These are phyloP conservation scores for Umbilicaria muhlenbergii DNA, from an alignment of 495 filamentous ascomycete species.

Conservation along the genomic window DNA sequence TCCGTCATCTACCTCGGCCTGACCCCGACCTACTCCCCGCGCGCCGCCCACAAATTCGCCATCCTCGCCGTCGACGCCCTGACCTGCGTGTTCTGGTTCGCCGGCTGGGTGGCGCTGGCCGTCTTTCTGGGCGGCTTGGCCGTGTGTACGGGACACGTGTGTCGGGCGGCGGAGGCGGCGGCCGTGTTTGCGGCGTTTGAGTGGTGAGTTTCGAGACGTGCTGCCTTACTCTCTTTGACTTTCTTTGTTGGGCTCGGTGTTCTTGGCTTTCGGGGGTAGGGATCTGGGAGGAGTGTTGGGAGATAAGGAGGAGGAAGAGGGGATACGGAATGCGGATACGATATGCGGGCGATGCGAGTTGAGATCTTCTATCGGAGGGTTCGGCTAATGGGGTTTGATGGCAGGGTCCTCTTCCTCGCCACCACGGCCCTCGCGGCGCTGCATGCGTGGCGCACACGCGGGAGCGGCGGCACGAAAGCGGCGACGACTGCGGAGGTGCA, in stretches of 20 bases:
- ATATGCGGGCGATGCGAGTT: background rate
- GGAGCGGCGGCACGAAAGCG: background rate
- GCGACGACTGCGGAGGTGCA: slow-evolving; percentile 1
- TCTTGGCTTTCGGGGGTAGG: no score
- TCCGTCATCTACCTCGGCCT: slow-evolving; percentile 50
- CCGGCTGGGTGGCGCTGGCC: slow-evolving; percentile 60
- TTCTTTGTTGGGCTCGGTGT: background rate
- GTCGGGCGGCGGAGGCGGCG: slow-evolving; percentile 32
- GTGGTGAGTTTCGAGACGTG: slow-evolving; percentile 28
- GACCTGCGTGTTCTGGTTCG: slow-evolving; percentile 83
- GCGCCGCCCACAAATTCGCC: slow-evolving; percentile 31
- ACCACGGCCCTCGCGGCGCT: slow-evolving; percentile 29
- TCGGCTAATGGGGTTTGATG: background rate
- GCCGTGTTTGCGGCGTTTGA: slow-evolving; percentile 39
- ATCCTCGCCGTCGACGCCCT: slow-evolving; percentile 51
- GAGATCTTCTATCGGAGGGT: background rate
- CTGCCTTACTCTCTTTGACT: background rate
- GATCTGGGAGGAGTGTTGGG: background rate
- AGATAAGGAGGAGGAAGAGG: background rate
- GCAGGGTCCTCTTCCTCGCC: slow-evolving; percentile 34
- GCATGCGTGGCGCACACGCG: slow-evolving; percentile 17
- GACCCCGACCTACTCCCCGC: slow-evolving; percentile 41
- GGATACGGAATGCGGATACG: no score
- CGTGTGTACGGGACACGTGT: slow-evolving; percentile 30
- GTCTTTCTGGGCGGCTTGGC: slow-evolving; percentile 34